Evolutionary conservation across 129 eudicot genomes (phyloP).

Genomic region (Artemisia argyi): DNA sequence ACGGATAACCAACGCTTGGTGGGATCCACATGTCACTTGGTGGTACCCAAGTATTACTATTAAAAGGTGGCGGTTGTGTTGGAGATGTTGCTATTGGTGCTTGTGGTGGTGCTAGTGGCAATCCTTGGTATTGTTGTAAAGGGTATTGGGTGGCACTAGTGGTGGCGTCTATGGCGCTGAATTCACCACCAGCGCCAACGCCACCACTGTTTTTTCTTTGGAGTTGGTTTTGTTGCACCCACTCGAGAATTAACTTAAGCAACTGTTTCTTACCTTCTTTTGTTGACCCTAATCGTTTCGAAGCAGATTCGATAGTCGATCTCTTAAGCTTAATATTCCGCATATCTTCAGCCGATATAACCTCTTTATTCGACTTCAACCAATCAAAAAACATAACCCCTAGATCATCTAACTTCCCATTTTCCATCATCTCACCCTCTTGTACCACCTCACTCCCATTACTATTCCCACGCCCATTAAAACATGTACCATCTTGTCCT

Average conservation of each 20-base stretch:
- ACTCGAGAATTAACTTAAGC: constrained; percentile 73
- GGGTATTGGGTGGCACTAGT: constrained; percentile 19
- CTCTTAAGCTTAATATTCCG: constrained; percentile 73
- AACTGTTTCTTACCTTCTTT: constrained; percentile 83
- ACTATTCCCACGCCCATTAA: constrained; percentile 8
- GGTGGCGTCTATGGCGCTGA: not conserved
- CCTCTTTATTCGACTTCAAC: constrained; percentile 77
- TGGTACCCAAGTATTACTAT: constrained; percentile 19
- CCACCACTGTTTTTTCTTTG: constrained; percentile 43
- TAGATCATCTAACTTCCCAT: constrained; percentile 49
- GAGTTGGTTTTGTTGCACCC: constrained; percentile 86
- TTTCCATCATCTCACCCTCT: constrained; percentile 12
- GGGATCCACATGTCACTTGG: constrained; percentile 37
- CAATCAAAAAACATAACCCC: constrained; percentile 80
- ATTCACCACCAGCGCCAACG: not conserved
- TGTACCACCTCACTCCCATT: constrained; percentile 34
- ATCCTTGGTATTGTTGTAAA: constrained; percentile 24
- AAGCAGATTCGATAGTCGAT: constrained; percentile 78
- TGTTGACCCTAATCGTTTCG: constrained; percentile 66
- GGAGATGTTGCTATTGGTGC: not conserved
- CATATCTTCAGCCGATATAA: constrained; percentile 84
- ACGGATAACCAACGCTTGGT: constrained; percentile 25
- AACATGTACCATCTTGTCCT: not conserved
- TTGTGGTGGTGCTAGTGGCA: constrained; percentile 29
- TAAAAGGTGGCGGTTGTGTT: constrained; percentile 33